Base-by-base conservation (phyloP, 495 filamentous ascomycete species). In the Penicillium pulvis region DNA sequence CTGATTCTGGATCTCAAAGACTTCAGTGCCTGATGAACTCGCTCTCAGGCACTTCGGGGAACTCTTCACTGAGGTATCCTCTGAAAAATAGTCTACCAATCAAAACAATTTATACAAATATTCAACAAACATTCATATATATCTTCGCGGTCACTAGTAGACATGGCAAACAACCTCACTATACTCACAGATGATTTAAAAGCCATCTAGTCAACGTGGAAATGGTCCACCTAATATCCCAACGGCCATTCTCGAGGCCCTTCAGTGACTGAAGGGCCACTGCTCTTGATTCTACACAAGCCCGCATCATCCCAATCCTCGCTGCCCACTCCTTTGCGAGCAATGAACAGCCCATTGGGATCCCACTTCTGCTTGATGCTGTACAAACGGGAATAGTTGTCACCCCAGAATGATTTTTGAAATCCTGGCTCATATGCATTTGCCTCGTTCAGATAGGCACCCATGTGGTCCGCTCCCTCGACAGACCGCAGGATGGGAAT, bases 401-500 rank as follows among this genome's bases (percentile, higher is more conserved):
- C 57, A 4, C 81, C 82, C 75, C 76, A 83, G 63, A 81, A 83
- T 6, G 75, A 74, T 23, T 68, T 31, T 54, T 79, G 79, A 63
- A 81, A 81, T 9, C 66, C 67, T 39, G 65, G 56, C 54, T 81
- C 80, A 53, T 79, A 73, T 2, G 70, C 59, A 61, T 82, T 74
- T 0, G 74, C 80, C 64, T 84, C 81, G 42, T 83, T 84, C 57
- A 75, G 31, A 60, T 84, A 83, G 1, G 78, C 69, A 6, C 80
- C 81, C 68, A 71, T 73, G 10, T 51, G 54, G 47, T 63, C 50
- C 4, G 55, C 45, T 3, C 67, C 66, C 51, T 71, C 70, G 10
- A 84, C 59, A 9, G 75, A 72, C 23, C 77, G 74, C 7, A 82
- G 66, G 20, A 77, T 68, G 6, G 72, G 64, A 7, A 79, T 75